Evolutionary conservation across 139 green algal species (phyloP).

Genomic region (Micractinium conductrix): DNA sequence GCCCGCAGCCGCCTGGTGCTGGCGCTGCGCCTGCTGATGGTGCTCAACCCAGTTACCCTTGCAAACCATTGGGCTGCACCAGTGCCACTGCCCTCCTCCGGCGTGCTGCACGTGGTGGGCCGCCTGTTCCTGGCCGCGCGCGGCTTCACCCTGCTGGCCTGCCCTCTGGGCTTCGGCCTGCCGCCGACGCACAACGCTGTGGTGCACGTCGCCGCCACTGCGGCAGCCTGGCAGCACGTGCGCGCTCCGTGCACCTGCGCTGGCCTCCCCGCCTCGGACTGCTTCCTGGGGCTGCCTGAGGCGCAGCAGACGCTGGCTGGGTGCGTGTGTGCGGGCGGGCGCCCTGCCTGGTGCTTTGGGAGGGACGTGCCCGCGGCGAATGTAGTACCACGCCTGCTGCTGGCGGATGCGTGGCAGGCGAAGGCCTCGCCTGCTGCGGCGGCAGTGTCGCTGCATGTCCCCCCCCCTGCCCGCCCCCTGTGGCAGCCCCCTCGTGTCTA

Average conservation of each 20-base stretch:
- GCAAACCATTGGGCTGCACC: background rate
- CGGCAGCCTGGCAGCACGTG: background rate
- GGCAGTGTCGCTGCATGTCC: no score
- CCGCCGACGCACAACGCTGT: background rate
- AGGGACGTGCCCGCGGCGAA: no score
- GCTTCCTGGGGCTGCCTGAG: background rate
- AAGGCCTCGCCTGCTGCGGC: no score
- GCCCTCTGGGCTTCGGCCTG: background rate
- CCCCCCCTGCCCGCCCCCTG: no score
- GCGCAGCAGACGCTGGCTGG: background rate
- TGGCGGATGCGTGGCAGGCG: no score
- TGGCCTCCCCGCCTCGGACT: no score
- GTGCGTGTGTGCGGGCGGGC: background rate
- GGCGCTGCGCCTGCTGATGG: background rate
- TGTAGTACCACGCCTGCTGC: no score
- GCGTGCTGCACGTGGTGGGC: background rate
- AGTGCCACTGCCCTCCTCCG: background rate
- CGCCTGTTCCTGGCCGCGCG: background rate
- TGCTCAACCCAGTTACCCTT: background rate
- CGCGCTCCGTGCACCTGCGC: background rate
- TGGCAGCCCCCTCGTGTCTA: background rate
- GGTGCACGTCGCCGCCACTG: background rate
- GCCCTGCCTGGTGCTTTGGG: no score
- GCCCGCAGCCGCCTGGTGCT: background rate
- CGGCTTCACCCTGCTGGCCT: background rate